A percentile compares a stretch with the other conserved stretches of the same genome.
Conservation (phyloP, 1,284 basidiomycete genomes). For the Meripilus lineatus region DNA sequence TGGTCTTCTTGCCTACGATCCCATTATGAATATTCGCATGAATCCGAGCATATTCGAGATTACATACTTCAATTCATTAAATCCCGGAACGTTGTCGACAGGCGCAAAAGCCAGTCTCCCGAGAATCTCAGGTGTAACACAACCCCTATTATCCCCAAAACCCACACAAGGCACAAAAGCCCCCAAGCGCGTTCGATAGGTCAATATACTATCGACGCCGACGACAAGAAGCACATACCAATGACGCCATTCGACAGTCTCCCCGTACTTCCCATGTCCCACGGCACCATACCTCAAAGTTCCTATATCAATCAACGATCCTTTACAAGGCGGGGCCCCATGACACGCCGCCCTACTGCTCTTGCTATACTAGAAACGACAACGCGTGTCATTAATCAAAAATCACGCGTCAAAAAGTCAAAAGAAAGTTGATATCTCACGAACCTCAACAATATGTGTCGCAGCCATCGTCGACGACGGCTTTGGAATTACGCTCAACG, state of each 20-base stretch:
- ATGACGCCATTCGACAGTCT: slow-evolving; percentile 67
- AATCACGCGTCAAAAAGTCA: too few species aligned
- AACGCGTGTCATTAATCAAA: not conserved
- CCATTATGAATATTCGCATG: slow-evolving; percentile 1
- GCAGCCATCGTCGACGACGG: slow-evolving; percentile 8
- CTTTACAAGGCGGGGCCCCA: slow-evolving; percentile 55
- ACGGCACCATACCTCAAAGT: slow-evolving; percentile 59
- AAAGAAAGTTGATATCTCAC: too few species aligned
- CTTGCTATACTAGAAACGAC: slow-evolving; percentile 73
- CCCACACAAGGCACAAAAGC: slow-evolving; percentile 1
- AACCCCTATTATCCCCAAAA: slow-evolving; percentile 46
- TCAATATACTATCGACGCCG: too few species aligned
- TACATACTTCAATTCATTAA: slow-evolving; percentile 44
- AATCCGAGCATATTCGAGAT: slow-evolving; percentile 5
- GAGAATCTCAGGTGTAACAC: slow-evolving; percentile 58
- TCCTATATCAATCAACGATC: slow-evolving; percentile 46
- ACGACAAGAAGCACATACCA: slow-evolving; percentile 44
- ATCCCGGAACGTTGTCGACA: slow-evolving; percentile 44
- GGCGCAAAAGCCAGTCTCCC: slow-evolving; percentile 39
- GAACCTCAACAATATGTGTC: slow-evolving; percentile 14
- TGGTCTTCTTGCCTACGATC: slow-evolving; percentile 48
- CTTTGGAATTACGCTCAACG: too few species aligned
- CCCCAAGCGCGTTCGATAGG: slow-evolving; percentile 8
- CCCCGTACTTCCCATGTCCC: slow-evolving; percentile 41
- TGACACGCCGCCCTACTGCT: slow-evolving; percentile 64